Conservation (phyloP, 345 rosid species). For the Psidium guajava region DNA sequence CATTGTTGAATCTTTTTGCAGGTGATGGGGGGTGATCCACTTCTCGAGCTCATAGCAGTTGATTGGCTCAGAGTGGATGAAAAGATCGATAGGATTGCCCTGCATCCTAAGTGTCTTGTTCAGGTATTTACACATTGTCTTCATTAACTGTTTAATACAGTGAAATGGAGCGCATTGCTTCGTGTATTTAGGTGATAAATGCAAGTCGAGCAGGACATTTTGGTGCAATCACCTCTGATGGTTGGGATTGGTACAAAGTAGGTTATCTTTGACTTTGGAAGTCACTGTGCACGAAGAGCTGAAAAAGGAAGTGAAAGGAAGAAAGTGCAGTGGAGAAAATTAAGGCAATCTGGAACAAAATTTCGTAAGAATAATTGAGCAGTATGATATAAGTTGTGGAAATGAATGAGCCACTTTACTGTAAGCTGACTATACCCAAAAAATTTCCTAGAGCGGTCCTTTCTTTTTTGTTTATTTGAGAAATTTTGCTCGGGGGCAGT, state of each 20-base stretch:
- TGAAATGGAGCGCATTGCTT: neutral
- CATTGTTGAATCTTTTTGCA: constrained; percentile 11
- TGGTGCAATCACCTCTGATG: neutral
- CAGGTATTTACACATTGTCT: constrained; percentile 42
- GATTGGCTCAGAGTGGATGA: constrained; percentile 88
- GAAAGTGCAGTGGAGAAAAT: neutral
- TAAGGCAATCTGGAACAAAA: neutral
- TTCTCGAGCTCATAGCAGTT: constrained; percentile 79
- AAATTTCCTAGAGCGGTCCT: neutral
- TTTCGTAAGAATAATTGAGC: neutral
- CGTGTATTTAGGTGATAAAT: neutral
- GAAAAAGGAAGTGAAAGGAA: neutral
- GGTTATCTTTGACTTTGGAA: neutral
- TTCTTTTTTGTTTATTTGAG: neutral
- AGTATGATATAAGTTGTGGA: neutral
- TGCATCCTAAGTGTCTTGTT: constrained; percentile 72
- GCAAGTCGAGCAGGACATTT: neutral
- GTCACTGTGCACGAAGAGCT: neutral
- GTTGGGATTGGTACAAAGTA: neutral
- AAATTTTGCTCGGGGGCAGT: neutral
- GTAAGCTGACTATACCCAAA: neutral
- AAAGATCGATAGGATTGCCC: constrained; percentile 49
- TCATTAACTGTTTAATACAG: neutral
- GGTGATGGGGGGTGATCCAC: constrained; percentile 90
- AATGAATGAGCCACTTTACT: neutral